phyloP scores from a whole-genome alignment of 169 alveolate species.

The Plasmodium ovale region DNA sequence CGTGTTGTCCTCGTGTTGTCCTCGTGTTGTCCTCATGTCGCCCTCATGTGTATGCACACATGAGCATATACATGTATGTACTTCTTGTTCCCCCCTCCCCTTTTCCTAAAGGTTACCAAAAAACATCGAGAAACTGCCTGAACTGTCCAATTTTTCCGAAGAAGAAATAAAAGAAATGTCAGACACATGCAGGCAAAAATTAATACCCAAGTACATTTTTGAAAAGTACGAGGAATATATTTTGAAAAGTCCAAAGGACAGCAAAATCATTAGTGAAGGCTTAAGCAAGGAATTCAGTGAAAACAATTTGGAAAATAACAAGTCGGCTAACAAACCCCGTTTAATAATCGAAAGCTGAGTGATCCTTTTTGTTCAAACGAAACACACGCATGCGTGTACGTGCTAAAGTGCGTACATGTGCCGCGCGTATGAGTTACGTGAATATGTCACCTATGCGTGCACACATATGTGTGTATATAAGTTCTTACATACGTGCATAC shows the following conservation, averaged over 20 bases:
- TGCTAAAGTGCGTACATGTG: no score
- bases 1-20: no score
- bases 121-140: slow-evolving; percentile 77
- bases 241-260: background rate
- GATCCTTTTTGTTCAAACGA: background rate
- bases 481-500: background rate
- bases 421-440: background rate
- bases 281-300: slow-evolving; percentile 6
- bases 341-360: slow-evolving; percentile 4
- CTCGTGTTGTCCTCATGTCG: no score
- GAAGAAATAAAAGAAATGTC: slow-evolving; percentile 78
- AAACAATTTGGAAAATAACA: slow-evolving; percentile 1
- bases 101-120: slow-evolving; percentile 42
- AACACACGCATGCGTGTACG: background rate
- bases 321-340: slow-evolving; percentile 20
- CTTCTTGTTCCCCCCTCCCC: background rate
- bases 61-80: background rate
- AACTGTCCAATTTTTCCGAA: slow-evolving; percentile 73
- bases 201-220: slow-evolving; percentile 32
- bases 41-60: background rate
- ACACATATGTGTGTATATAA: background rate
- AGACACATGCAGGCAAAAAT: slow-evolving; percentile 43
- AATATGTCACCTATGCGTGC: background rate
- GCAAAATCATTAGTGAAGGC: background rate
- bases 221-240: slow-evolving; percentile 5